Base-by-base conservation (phyloP, 768 basidiomycete genomes). In the Clavaria fumosa region DNA sequence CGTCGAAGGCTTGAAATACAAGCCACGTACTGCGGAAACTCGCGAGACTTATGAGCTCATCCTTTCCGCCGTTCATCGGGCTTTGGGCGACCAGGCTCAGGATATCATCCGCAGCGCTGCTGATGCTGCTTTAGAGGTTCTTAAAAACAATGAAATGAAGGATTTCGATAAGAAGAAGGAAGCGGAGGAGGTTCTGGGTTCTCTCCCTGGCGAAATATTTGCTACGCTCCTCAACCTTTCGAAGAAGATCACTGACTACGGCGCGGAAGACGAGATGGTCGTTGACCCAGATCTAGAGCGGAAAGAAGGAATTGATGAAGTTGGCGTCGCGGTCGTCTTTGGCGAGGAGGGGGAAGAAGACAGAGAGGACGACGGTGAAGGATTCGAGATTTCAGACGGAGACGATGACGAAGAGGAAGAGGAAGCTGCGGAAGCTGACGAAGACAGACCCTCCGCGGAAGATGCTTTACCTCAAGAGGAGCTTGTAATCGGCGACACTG, bases 81-180 rank as follows among this genome's bases (percentile, higher is more conserved):
- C 74, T 1, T 72, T 97, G 7, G 93, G 91, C 0, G 95, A 95
- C 59, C 90, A 93, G 53, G 85, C 90, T 0, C 90, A 95, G 53
- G 91, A 96, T 45, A 78, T 97, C 49, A 78, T 99, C 34, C 79
- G 93, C 14, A 88, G 83, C 45, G 95, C 95, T 1, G 83, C 95
- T n/a, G 93, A 99, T 56, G 70, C 72, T 0, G 78, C 91, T 1
- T 60, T 99, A 34, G 88, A 91, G 58, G 69, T 72, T 3, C 66
- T 97, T 45, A 97, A 96, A 61, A 80, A 70, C 47, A 89, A 95
- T 47, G 66, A 67, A 41, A 54, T 88, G 60, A 93, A 90, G 59
- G 91, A 96, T 52, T 91, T 96, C 49, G 93, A 96, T 66, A 91
- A 90, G 68, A 93, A 96, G 59, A 83, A 75, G 61, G 89, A 96